These are phyloP conservation scores for Ophiobolus disseminans DNA, from an alignment of 2,329 filamentous ascomycete genomes.

Conservation along the genomic window DNA sequence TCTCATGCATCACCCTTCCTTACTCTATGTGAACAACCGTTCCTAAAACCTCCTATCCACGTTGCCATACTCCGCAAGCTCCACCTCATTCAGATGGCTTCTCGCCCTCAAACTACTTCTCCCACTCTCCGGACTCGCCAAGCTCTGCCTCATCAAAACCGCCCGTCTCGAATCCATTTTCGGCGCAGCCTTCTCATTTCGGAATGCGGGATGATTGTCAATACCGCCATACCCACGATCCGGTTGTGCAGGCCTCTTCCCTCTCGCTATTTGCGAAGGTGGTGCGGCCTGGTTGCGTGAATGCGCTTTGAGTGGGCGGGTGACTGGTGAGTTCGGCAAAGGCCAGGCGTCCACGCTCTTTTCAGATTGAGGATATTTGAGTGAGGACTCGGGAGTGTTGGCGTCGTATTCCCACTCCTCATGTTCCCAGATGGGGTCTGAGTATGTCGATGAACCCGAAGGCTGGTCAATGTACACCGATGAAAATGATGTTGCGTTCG, in stretches of 20 bases:
- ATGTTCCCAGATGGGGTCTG: slow-evolving; percentile 21
- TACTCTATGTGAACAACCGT: background rate
- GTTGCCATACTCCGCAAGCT: slow-evolving; percentile 36
- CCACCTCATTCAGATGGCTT: slow-evolving; percentile 40
- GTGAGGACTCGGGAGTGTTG: slow-evolving; percentile 25
- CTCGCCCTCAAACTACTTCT: slow-evolving; percentile 36
- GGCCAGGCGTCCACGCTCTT: slow-evolving; percentile 19
- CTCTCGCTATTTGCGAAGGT: slow-evolving; percentile 9
- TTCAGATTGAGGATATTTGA: slow-evolving; percentile 28
- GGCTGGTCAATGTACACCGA: slow-evolving; percentile 41
- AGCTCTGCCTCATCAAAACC: slow-evolving; percentile 30
- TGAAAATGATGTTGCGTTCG: slow-evolving; percentile 41
- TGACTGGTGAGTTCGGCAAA: slow-evolving; percentile 4
- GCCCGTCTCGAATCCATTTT: slow-evolving; percentile 27
- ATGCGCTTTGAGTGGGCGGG: slow-evolving; percentile 21
- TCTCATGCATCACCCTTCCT: background rate
- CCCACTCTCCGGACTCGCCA: slow-evolving; percentile 27
- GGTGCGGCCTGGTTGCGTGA: slow-evolving; percentile 2
- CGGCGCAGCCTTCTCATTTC: slow-evolving; percentile 7
- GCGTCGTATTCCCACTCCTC: slow-evolving; percentile 29
- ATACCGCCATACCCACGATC: slow-evolving; percentile 19
- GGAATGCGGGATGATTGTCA: slow-evolving; percentile 17
- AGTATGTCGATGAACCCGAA: slow-evolving; percentile 25
- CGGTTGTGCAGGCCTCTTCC: slow-evolving; percentile 32
- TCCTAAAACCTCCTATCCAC: slow-evolving; percentile 26